Conservation (phyloP, 202 grass and related monocot genomes). For the Bolboschoenoplectus hybrid region DNA sequence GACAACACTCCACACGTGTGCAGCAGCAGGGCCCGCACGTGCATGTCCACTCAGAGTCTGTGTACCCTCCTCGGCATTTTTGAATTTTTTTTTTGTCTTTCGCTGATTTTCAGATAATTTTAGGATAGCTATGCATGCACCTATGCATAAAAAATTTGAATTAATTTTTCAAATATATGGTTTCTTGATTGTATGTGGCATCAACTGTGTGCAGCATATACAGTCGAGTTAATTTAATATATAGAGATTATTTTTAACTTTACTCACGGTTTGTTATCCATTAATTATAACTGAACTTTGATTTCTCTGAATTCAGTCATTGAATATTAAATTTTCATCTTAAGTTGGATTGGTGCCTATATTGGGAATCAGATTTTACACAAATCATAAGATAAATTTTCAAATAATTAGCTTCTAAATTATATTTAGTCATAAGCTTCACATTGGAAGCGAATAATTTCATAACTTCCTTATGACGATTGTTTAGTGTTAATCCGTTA, state of each 20-base stretch:
- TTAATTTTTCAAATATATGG: neutral
- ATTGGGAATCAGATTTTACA: neutral
- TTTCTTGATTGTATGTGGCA: neutral
- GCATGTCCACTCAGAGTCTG: conserved; percentile 20
- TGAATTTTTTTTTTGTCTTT: neutral
- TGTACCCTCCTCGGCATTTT: conserved; percentile 23
- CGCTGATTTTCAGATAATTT: neutral
- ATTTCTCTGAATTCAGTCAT: neutral
- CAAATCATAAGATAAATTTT: neutral
- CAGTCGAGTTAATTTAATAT: neutral
- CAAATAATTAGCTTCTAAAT: neutral
- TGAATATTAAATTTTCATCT: neutral
- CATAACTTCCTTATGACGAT: neutral
- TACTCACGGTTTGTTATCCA: neutral
- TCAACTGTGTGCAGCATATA: neutral
- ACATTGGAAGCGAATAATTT: neutral
- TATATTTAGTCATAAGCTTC: neutral
- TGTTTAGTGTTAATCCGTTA: neutral
- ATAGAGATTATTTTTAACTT: neutral
- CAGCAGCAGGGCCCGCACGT: conserved; percentile 7
- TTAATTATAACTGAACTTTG: neutral
- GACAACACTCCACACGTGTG: conserved; percentile 44
- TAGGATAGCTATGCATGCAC: neutral
- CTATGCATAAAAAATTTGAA: neutral
- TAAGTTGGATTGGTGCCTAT: neutral